Evolutionary conservation across 164 flowering plant genomes (phyloP), one percentile per base, ranked within the genome.

Genomic region (Saururus chinensis): DNA sequence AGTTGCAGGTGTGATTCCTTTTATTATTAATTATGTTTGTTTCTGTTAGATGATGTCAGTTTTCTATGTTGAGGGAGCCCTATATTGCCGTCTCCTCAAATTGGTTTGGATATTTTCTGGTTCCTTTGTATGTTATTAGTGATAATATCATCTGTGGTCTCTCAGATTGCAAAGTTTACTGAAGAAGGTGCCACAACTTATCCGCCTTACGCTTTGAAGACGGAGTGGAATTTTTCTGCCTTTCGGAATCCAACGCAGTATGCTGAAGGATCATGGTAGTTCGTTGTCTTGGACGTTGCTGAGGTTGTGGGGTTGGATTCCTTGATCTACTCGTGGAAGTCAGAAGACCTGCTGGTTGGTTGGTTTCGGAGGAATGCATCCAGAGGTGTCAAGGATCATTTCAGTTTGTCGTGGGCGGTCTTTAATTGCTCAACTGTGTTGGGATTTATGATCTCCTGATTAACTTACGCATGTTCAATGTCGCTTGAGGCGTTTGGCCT

Each of bases 261-360:
- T 65, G 98, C 88, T 51, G 88, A 79, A 68, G 98, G 98, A 59
- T 82, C 98, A 19, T 91, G 95, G 97, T 91, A 83, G 74, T 19
- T n/a, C n/a, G n/a, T 51, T 26, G 37, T 30, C 37, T 30, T 30
- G 37, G 6, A 30, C 6, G 37, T 30, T 30, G 37, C 37, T 30
- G 37, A 30, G 37, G 37, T 30, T 30, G 4, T 30, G 37, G 37
- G 37, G 37, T 2, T 30, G 4, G 37, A 30, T 30, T 30, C 37
- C 37, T 30, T 6, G 4, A 30, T 30, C 37, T 30, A 30, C 37
- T 30, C 37, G 2, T 30, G 37, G 37, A 30, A 30, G 37, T 2
- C 37, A 30, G 37, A 30, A 2, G 37, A 30, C 2, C 37, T 30
- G 6, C 37, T 2, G 37, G 37, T 30, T 2, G 37, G 37, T 30